Percentiles rank a stretch among this genome's conserved stretches.
Evolutionary conservation across 805 yeast species (phyloP).

Genomic region (Hyphopichia homilentoma): DNA sequence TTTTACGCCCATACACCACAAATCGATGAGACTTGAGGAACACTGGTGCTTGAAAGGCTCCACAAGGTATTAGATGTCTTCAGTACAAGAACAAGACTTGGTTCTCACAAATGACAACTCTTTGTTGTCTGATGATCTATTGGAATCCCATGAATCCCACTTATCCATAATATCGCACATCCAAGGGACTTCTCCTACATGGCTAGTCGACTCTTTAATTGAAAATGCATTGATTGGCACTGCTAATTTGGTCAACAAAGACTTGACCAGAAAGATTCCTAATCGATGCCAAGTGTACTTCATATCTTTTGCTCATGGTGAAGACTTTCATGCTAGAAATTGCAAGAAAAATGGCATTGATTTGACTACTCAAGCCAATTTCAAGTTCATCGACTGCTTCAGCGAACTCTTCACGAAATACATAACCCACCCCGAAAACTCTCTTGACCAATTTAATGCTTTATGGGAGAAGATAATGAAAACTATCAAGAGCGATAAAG

Average conservation of each 20-base stretch:
- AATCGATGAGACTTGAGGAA: too few species aligned
- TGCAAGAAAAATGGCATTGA: conserved; percentile 40
- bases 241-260: conserved; percentile 36
- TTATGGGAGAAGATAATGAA: conserved; percentile 16
- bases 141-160: conserved; percentile 11
- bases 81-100: conserved; percentile 65
- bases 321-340: conserved; percentile 29
- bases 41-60: too few species aligned
- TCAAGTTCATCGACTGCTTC: conserved; percentile 44
- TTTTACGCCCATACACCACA: too few species aligned
- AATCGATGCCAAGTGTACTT: conserved; percentile 28
- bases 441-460: conserved; percentile 9
- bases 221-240: conserved; percentile 51
- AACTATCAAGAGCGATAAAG: conserved; percentile 5
- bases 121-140: conserved; percentile 29
- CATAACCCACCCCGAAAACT: conserved; percentile 18
- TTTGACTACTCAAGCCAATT: conserved; percentile 18
- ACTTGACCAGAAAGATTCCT: conserved; percentile 13
- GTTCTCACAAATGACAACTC: conserved; percentile 49
- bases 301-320: conserved; percentile 31
- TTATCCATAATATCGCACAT: conserved; percentile 28
- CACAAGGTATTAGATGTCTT: too few species aligned
- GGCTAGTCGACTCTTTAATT: conserved; percentile 56
- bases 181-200: conserved; percentile 57
- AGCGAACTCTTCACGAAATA: conserved; percentile 39